Conservation (phyloP, 2,329 filamentous ascomycete genomes). For the Claviceps sp. region DNA sequence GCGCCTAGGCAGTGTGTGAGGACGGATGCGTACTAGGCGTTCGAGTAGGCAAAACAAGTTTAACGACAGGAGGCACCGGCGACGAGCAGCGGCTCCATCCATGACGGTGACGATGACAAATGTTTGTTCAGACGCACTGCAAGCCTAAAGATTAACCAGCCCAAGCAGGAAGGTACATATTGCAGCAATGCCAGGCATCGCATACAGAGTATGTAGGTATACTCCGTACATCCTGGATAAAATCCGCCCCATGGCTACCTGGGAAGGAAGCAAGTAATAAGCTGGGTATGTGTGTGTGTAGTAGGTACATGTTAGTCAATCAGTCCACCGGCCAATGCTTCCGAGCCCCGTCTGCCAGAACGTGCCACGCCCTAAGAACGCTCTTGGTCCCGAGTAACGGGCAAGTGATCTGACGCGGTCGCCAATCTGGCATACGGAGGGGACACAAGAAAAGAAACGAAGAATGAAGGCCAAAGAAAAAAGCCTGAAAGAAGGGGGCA, state of each 20-base stretch:
- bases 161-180: neutral
- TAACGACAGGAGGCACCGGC: neutral
- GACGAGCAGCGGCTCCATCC: neutral
- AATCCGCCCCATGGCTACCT: no score
- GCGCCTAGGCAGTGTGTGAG: neutral
- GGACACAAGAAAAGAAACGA: neutral
- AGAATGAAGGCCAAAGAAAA: neutral
- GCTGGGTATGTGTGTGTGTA: neutral
- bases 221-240: no score
- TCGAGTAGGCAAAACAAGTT: neutral
- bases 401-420: constrained; percentile 4
- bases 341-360: constrained; percentile 1
- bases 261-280: no score
- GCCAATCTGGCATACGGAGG: constrained; percentile 1
- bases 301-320: neutral
- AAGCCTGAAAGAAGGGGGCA: neutral
- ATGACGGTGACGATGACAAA: neutral
- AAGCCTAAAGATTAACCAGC: no score
- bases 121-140: neutral
- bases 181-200: neutral
- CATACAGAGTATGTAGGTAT: neutral
- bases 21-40: neutral
- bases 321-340: neutral
- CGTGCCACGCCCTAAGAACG: neutral
- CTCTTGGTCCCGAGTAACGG: neutral